A percentile compares a stretch with the other conserved stretches of the same genome.
These are phyloP conservation scores for Pseudocercospora crystallina DNA, from an alignment of 2,329 filamentous ascomycete genomes.

Conservation along the genomic window DNA sequence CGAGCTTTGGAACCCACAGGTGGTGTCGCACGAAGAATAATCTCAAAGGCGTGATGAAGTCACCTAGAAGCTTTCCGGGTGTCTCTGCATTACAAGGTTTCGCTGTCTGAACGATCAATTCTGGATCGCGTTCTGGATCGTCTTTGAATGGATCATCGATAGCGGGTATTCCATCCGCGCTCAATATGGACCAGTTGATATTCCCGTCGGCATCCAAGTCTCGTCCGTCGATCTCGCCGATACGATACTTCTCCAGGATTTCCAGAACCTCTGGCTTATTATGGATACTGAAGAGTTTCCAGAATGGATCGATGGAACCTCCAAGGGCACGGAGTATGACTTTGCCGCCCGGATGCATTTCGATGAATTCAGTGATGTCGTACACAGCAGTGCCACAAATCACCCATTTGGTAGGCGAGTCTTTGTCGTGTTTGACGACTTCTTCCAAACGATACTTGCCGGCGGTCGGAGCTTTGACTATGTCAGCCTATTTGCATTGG, in stretches of 20 bases:
- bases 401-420: conserved; percentile 61
- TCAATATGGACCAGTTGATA: conserved; percentile 20
- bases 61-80: conserved; percentile 49
- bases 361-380: conserved; percentile 69
- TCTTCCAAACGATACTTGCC: conserved; percentile 28
- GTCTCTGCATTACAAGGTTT: conserved; percentile 65
- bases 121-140: conserved; percentile 55
- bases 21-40: conserved; percentile 63
- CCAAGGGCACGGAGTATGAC: conserved; percentile 67
- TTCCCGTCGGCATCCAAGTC: conserved; percentile 60
- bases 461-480: not conserved
- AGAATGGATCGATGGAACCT: conserved; percentile 65
- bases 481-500: not conserved
- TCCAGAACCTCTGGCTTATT: conserved; percentile 62
- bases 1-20: conserved; percentile 60
- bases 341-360: conserved; percentile 65
- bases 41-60: conserved; percentile 56
- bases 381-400: conserved; percentile 65
- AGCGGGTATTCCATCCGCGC: not conserved
- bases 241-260: conserved; percentile 63
- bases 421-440: conserved; percentile 35
- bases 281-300: conserved; percentile 70
- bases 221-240: conserved; percentile 59
- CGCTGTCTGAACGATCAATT: conserved; percentile 53
- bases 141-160: conserved; percentile 62